Conservation (phyloP, 164 flowering plant genomes). For the Akebia trifoliata region DNA sequence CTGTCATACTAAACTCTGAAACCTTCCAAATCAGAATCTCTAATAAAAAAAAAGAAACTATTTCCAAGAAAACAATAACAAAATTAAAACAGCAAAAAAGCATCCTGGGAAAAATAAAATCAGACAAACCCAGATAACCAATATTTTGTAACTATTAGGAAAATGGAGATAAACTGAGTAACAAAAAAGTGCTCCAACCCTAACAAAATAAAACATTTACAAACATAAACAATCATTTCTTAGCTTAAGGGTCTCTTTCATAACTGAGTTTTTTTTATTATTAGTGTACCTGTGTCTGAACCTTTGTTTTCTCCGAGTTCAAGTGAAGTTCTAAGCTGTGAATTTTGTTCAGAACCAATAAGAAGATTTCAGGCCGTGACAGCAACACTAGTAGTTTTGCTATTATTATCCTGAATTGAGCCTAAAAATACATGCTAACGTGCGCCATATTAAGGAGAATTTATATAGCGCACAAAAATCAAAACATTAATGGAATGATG, state of each 20-base stretch:
- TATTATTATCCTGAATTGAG: no score
- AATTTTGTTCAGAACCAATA: constrained; percentile 1
- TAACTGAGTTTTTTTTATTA: background rate
- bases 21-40: no score
- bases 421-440: no score
- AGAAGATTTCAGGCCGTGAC: background rate
- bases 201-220: constrained; percentile 10
- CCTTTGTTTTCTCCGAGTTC: no score
- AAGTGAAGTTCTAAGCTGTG: constrained; percentile 5
- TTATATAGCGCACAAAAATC: no score
- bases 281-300: no score
- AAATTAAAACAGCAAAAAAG: constrained; percentile 11
- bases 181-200: background rate
- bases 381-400: no score
- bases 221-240: constrained; percentile 11
- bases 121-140: background rate
- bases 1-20: constrained; percentile 9
- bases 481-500: no score
- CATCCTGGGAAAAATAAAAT: background rate
- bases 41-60: background rate
- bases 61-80: background rate
- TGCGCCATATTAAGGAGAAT: no score
- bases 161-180: background rate
- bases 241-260: constrained; percentile 3
- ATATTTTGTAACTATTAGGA: background rate